Evolutionary conservation across 148 eudicot genomes (phyloP).

Genomic region (Arbutus unedo): DNA sequence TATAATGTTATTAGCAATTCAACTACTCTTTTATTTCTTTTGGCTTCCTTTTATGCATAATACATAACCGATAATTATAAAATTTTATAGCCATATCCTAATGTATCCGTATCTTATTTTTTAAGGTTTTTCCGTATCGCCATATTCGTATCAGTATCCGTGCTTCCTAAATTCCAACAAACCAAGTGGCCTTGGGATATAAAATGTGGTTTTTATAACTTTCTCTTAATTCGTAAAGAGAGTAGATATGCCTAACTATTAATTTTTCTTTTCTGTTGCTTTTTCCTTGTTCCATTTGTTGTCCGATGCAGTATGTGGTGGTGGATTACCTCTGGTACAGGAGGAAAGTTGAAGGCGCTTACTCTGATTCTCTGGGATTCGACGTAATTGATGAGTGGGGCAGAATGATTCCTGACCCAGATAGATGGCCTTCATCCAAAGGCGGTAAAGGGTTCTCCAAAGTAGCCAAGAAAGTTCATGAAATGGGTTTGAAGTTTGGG

Average conservation of each 20-base stretch:
- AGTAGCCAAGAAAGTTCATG: slow-evolving; percentile 77
- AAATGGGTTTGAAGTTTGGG: slow-evolving; percentile 94
- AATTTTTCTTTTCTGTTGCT: background rate
- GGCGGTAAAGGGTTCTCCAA: slow-evolving; percentile 78
- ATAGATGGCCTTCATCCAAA: slow-evolving; percentile 86
- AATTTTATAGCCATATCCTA: no score
- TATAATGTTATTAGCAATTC: no score
- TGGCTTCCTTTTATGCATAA: no score
- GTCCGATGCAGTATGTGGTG: slow-evolving; percentile 74
- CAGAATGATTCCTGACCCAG: slow-evolving; percentile 87
- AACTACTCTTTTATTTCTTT: no score
- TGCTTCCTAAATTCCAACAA: background rate
- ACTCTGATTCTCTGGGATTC: slow-evolving; percentile 72
- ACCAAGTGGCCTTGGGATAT: background rate
- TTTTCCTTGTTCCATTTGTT: background rate
- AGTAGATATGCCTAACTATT: background rate
- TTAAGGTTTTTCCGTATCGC: no score
- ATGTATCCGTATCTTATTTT: no score
- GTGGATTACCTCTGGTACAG: slow-evolving; percentile 99
- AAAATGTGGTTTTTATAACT: background rate
- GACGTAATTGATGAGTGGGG: slow-evolving; percentile 98
- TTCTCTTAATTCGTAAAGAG: background rate
- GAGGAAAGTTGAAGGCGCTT: slow-evolving; percentile 67
- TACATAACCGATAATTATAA: no score
- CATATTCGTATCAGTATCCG: no score